Evolutionary conservation across 78 protist genomes (phyloP), one percentile per base, ranked within the genome.

Genomic region (Dictyostelium intermedium): DNA sequence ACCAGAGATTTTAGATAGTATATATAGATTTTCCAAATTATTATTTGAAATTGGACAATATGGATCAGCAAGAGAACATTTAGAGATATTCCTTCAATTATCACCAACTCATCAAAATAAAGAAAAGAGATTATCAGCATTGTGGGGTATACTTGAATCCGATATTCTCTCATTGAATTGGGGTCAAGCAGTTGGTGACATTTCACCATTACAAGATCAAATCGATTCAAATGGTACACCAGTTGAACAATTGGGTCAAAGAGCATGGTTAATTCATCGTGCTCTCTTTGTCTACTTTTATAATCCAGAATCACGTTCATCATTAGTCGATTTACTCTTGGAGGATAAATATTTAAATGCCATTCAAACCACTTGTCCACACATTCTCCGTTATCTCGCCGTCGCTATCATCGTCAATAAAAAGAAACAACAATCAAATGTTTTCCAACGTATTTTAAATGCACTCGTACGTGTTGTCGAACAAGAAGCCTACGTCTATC

Each of bases 211-310:
- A 61, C 56, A 93, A 63, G 91, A 89, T 20, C 91, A 60, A 73
- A 92, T 97, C 60, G 98, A 97, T 82, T 16, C 84, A 2, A 95
- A 85, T 70, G 86, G 86, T 41, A 27, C 96, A 56, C 93, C 98
- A 82, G 82, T 91, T 37, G 73, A 84, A 60, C 95, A 91, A 91
- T 95, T 97, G 61, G 91, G 96, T 34, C 98, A 97, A 89, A 96
- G 99, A 82, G 91, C 98, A 47, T 98, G 99, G 99, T 91, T 98
- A 69, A 47, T 98, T 43, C 98, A 97, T 87, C 96, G 98, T 97
- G 32, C 96, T 11, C 94, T 98, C 60, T 98, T 97, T 80, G 97
- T 97, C 20, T 96, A 85, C 95, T 98, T 98, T 96, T 77, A 41
- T 16, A 92, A 96, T 73, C 82, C 91, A 50, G 96, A 95, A 32